Percentiles rank a stretch among this genome's conserved stretches.
Evolutionary conservation across 192 early-diverging fungal species (phyloP).

Genomic region (Gaertneriomyces semiglobifer): DNA sequence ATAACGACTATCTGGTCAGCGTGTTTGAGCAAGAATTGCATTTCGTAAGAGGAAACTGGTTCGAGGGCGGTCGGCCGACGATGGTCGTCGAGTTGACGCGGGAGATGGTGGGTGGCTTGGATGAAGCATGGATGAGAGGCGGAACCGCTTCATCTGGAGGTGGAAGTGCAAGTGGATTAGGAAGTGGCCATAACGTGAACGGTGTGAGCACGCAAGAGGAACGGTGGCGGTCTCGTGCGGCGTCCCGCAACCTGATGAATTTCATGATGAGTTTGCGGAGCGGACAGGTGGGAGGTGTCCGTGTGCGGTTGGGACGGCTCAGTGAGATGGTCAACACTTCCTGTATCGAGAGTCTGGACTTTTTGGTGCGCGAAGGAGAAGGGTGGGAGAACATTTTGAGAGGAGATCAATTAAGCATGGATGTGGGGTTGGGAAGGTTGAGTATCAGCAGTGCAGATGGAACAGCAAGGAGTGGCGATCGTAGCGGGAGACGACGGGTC

Average conservation of each 20-base stretch:
- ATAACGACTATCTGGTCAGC: constrained; percentile 79
- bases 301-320: constrained; percentile 72
- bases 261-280: constrained; percentile 77
- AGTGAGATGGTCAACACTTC: constrained; percentile 74
- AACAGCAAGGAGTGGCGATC: too few species aligned
- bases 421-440: too few species aligned
- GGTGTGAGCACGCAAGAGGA: too few species aligned
- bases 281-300: constrained; percentile 63
- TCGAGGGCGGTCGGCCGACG: constrained; percentile 70
- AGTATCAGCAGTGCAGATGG: too few species aligned
- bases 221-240: constrained; percentile 33
- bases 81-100: constrained; percentile 71
- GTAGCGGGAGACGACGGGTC: too few species aligned
- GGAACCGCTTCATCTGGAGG: constrained; percentile 26
- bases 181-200: too few species aligned
- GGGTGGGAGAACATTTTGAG: constrained; percentile 46
- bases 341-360: constrained; percentile 76
- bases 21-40: constrained; percentile 71
- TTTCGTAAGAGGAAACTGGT: constrained; percentile 73
- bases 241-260: constrained; percentile 66
- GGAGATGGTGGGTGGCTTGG: constrained; percentile 71
- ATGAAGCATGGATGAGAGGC: neutral
- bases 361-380: constrained; percentile 58
- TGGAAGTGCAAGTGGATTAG: too few species aligned
- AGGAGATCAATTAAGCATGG: constrained; percentile 22